A percentile compares a stretch with the other conserved stretches of the same genome.
Evolutionary conservation across 139 green algal species (phyloP).

Genomic region (Edaphochlamys debaryana): DNA sequence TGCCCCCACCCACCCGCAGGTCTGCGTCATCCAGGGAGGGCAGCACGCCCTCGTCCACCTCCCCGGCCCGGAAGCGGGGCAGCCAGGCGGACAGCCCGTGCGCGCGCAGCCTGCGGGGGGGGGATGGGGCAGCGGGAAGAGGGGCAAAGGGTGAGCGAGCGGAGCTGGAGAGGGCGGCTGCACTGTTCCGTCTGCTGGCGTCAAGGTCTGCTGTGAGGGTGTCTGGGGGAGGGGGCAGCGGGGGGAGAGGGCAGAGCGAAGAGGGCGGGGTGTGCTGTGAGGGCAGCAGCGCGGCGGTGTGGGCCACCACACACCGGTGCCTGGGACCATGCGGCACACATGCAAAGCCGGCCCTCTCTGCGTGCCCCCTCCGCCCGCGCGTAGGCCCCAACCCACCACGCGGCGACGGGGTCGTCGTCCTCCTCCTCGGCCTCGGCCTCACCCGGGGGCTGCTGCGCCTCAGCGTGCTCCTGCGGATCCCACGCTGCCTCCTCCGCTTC

Average conservation of each 20-base stretch:
- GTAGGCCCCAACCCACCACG: conserved; percentile 25
- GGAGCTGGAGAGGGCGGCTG: too few relatives aligned
- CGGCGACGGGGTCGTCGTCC: not conserved
- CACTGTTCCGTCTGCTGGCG: not conserved
- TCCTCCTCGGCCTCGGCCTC: not conserved
- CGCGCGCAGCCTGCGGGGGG: conserved; percentile 3
- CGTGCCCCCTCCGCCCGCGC: not conserved
- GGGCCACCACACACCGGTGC: not conserved
- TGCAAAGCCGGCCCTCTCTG: not conserved
- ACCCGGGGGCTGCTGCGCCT: not conserved
- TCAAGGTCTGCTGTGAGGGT: not conserved
- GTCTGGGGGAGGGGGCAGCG: too few relatives aligned
- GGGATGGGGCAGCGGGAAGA: too few relatives aligned
- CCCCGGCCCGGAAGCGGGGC: conserved; percentile 41
- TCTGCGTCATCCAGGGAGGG: conserved; percentile 55
- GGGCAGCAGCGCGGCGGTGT: not conserved
- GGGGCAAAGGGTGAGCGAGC: too few relatives aligned
- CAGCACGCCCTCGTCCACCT: conserved; percentile 53
- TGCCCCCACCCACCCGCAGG: conserved; percentile 37
- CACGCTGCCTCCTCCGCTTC: not conserved
- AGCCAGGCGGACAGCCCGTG: conserved; percentile 25
- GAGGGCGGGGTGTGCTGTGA: not conserved
- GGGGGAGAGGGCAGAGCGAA: not conserved
- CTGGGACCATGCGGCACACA: not conserved
- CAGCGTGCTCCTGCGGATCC: not conserved